Evolutionary conservation across 2,329 filamentous ascomycete genomes (phyloP).

Genomic region (Fusarium setosum): DNA sequence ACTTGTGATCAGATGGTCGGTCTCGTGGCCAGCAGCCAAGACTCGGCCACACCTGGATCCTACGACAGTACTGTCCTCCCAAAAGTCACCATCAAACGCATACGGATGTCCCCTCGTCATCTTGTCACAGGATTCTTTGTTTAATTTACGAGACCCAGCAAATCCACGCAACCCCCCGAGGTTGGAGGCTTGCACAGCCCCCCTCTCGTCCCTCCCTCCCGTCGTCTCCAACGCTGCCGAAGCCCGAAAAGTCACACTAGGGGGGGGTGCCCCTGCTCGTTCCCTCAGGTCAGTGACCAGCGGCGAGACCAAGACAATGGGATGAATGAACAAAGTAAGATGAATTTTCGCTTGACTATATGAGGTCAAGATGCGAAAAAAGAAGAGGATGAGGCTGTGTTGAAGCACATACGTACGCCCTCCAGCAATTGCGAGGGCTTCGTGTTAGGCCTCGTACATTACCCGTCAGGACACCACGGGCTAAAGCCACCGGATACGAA

Average conservation of each 20-base stretch:
- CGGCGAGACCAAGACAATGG: not conserved
- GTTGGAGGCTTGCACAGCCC: constrained; percentile 36
- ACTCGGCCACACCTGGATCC: not conserved
- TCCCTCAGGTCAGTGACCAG: not conserved
- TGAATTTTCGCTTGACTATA: not conserved
- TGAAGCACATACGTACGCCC: not conserved
- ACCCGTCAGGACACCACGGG: not conserved
- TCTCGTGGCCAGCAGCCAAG: constrained; percentile 22
- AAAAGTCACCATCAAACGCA: no score
- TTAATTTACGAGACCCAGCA: constrained; percentile 27
- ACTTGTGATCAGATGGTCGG: constrained; percentile 15
- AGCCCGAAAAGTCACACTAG: constrained; percentile 17
- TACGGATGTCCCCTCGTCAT: constrained; percentile 4
- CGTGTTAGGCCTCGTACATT: constrained; percentile 1
- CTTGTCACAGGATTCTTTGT: constrained; percentile 28
- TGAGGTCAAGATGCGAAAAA: not conserved
- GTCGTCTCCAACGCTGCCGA: constrained; percentile 29
- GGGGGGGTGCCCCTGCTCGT: constrained; percentile 10
- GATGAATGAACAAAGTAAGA: not conserved
- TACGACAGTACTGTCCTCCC: no score
- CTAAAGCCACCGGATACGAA: not conserved
- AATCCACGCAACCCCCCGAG: not conserved
- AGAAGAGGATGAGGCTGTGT: not conserved
- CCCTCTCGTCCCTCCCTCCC: constrained; percentile 8
- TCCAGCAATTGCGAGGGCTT: no score